Conservation (phyloP, 177 flowering plant species). For the Vitis hybrid region DNA sequence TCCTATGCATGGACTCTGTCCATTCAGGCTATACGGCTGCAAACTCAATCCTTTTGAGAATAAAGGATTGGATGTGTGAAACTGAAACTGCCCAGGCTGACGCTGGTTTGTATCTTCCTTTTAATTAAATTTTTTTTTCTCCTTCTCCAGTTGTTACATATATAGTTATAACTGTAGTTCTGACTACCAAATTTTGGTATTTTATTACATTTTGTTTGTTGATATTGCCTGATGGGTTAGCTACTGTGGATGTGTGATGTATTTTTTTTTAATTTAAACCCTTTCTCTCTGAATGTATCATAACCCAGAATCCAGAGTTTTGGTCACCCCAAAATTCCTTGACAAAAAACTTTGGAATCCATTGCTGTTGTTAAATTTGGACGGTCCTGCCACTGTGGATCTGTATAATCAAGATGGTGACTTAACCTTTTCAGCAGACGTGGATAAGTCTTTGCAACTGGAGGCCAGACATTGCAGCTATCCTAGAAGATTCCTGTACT, state of each 20-base stretch:
- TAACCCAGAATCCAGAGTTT: background rate
- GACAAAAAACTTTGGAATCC: no score
- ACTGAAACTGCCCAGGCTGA: constrained; percentile 1
- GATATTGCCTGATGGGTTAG: background rate
- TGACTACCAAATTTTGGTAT: constrained; percentile 7
- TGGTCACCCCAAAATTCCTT: background rate
- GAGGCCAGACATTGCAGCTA: no score
- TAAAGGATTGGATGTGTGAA: constrained; percentile 4
- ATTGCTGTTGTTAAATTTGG: no score
- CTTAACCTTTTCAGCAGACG: no score
- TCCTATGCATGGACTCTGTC: background rate
- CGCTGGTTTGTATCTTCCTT: constrained; percentile 9
- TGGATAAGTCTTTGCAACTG: no score
- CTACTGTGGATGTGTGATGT: background rate
- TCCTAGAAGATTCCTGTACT: no score
- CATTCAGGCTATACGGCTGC: background rate
- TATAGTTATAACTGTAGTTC: constrained; percentile 2
- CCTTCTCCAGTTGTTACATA: constrained; percentile 3
- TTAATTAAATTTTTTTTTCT: background rate
- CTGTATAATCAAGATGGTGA: no score
- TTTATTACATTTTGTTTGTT: background rate
- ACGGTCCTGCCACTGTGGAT: no score
- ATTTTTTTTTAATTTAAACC: background rate
- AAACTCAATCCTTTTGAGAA: background rate
- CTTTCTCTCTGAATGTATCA: background rate